Evolutionary conservation across 2,329 filamentous ascomycete genomes (phyloP), one percentile per base, ranked within the genome.

Genomic region (Fonsecaea monophora): DNA sequence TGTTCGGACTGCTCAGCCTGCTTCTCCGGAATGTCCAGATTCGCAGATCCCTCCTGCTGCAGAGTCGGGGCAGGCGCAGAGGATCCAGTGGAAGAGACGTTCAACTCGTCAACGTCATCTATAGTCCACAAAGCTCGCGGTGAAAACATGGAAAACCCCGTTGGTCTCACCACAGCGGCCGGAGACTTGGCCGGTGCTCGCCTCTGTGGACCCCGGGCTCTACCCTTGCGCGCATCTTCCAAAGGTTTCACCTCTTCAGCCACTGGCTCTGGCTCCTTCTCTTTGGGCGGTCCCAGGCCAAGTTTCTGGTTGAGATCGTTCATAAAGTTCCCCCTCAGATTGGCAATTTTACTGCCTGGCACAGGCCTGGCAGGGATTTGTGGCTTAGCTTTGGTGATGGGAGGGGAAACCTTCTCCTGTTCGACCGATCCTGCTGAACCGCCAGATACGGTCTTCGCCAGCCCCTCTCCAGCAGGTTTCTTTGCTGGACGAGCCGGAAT

Each of bases 281-380:
- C 90, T 74, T 91, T 89, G 71, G 91, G 90, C n/a, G 94, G 94
- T 0, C 95, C 95, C 40, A 96, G 81, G 75, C 92, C 90, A 34
- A 99, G 83, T 57, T 93, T 90, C 73, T 92, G 94, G 78, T 98
- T 97, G 50, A 99, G 82, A 75, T 98, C 94, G 53, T 89, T 93
- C 85, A 99, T 88, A 78, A 99, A 98, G 2, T 92, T 92, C 42
- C 92, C 92, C 79, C 96, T 93, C 37, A 99, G 82, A 30, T 92
- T 91, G 15, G 94, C 92, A 76, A 99, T 96, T 82, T 98, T 98
- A 73, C 88, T 87, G 42, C 67, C 62, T 9, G 92, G 92, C 53
- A 85, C 85, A 1, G 93, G 92, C 54, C 92, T 88, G 13, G 89
- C 86, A 10, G 95, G 94, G 1, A 98, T 86, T 0, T 88, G 86